phyloP scores from a whole-genome alignment of 2,329 filamentous ascomycete species.

The Exophiala viscosa region DNA sequence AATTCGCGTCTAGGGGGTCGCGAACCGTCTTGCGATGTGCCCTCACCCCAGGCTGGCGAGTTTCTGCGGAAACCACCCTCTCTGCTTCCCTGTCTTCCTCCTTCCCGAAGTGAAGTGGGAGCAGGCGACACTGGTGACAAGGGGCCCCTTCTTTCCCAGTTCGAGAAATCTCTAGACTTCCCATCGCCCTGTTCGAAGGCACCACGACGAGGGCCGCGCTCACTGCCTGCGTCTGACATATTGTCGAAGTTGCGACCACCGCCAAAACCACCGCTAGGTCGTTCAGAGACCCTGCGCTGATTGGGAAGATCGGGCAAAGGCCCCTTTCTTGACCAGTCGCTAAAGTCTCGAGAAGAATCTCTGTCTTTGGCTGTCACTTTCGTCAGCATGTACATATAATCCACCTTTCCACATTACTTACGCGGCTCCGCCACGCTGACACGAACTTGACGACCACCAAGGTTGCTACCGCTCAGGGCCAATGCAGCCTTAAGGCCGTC shows the following conservation, averaged over 20 bases:
- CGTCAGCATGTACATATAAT: conserved; percentile 34
- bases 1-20: conserved; percentile 76
- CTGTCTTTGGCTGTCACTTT: conserved; percentile 72
- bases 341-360: conserved; percentile 71
- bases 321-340: conserved; percentile 90
- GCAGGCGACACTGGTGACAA: conserved; percentile 64
- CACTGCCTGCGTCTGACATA: conserved; percentile 54
- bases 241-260: conserved; percentile 54
- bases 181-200: conserved; percentile 67
- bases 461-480: conserved; percentile 71
- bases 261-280: conserved; percentile 46
- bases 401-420: conserved; percentile 52
- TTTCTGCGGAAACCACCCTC: conserved; percentile 61
- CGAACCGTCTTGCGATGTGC: conserved; percentile 68
- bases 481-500: conserved; percentile 92
- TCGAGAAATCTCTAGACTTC: conserved; percentile 74
- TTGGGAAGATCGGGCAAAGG: conserved; percentile 72
- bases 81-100: conserved; percentile 56
- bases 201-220: conserved; percentile 62
- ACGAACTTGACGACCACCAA: conserved; percentile 84
- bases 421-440: conserved; percentile 97
- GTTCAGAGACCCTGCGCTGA: conserved; percentile 53
- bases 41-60: conserved; percentile 72
- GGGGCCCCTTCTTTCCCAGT: conserved; percentile 94
- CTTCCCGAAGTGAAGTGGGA: conserved; percentile 46